A percentile compares a stretch with the other conserved stretches of the same genome.
These are phyloP conservation scores for Plasmodium vinckei DNA, from an alignment of 169 alveolate species.

Conservation along the genomic window DNA sequence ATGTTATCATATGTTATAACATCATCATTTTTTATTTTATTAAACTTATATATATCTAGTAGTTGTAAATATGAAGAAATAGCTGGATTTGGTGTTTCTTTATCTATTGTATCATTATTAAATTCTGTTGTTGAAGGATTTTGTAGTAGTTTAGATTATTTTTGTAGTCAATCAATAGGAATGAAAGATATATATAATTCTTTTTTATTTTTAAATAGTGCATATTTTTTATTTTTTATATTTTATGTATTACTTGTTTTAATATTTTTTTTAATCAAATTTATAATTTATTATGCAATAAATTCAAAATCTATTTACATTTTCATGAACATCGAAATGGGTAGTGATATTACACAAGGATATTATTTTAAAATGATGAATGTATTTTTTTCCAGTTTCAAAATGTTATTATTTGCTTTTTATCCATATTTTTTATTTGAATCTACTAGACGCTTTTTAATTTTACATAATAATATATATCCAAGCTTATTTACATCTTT, in stretches of 20 bases:
- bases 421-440: slow-evolving; percentile 42
- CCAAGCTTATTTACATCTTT: slow-evolving; percentile 45
- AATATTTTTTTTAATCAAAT: slow-evolving; percentile 15
- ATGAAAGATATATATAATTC: slow-evolving; percentile 11
- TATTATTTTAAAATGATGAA: neutral
- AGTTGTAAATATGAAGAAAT: slow-evolving; percentile 36
- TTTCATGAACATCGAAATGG: too few species aligned
- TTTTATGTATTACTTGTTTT: slow-evolving; percentile 6
- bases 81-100: slow-evolving; percentile 49
- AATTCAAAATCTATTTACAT: too few species aligned
- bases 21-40: slow-evolving; percentile 31
- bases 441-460: slow-evolving; percentile 21
- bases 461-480: slow-evolving; percentile 31
- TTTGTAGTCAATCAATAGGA: slow-evolving; percentile 32
- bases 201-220: slow-evolving; percentile 17
- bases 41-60: slow-evolving; percentile 25
- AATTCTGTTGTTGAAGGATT: slow-evolving; percentile 25
- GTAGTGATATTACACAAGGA: too few species aligned
- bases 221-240: slow-evolving; percentile 18
- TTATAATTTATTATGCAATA: neutral
- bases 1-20: slow-evolving; percentile 53
- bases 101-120: slow-evolving; percentile 4
- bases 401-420: slow-evolving; percentile 20
- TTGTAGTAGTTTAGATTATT: slow-evolving; percentile 31
- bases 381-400: slow-evolving; percentile 21